Evolutionary conservation across 345 rosid species (phyloP).

Genomic region (Zanthoxylum bungeanum): DNA sequence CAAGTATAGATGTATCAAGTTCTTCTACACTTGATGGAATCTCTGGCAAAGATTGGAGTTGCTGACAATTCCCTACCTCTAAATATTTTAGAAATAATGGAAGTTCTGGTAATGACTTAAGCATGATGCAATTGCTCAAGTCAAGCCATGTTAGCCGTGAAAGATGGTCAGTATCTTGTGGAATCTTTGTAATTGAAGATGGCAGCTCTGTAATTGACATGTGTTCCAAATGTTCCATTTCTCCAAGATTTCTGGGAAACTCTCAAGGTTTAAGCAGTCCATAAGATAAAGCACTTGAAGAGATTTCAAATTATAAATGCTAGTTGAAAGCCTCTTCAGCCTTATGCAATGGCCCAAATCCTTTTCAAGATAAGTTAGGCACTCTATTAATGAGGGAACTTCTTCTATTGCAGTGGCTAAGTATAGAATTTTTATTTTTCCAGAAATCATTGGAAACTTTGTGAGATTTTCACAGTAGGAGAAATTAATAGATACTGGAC

Average conservation of each 20-base stretch:
- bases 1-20: not conserved
- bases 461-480: not conserved
- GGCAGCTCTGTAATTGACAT: not conserved
- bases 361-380: not conserved
- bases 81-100: not conserved
- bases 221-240: not conserved
- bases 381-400: conserved; percentile 2
- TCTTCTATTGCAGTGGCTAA: not conserved
- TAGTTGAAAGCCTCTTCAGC: not conserved
- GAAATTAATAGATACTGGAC: not conserved
- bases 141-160: not conserved
- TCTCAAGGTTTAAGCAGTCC: not conserved
- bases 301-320: not conserved
- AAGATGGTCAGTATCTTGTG: not conserved
- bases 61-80: not conserved
- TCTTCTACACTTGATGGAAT: not conserved
- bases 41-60: conserved; percentile 1
- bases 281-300: not conserved
- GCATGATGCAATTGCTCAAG: not conserved
- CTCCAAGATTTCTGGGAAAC: not conserved
- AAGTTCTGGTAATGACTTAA: conserved; percentile 3
- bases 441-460: not conserved
- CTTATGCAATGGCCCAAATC: not conserved
- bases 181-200: not conserved
- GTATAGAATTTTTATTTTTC: not conserved